phyloP scores from a whole-genome alignment of 495 filamentous ascomycete genomes.

The Evernia prunastri region DNA sequence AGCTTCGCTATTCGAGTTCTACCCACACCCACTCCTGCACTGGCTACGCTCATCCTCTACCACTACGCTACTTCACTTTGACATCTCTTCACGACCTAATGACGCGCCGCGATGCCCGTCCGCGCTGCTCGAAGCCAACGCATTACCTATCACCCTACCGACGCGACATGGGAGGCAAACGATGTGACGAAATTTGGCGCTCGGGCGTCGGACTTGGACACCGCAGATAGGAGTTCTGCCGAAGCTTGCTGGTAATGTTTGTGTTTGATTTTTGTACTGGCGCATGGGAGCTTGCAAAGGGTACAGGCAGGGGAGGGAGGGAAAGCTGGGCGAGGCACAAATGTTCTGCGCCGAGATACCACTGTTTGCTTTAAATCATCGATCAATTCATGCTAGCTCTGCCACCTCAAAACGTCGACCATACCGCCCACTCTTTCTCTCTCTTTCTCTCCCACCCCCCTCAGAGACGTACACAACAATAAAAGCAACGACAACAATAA shows the following conservation, averaged over 20 bases:
- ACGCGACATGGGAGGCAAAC: slow-evolving; percentile 20
- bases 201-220: background rate
- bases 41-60: background rate
- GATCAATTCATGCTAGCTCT: background rate
- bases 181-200: slow-evolving; percentile 20
- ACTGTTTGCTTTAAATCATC: slow-evolving; percentile 4
- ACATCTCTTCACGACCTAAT: slow-evolving; percentile 16
- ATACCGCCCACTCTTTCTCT: background rate
- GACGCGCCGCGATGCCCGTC: background rate
- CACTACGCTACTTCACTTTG: background rate
- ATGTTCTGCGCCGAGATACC: slow-evolving; percentile 19
- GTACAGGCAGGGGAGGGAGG: background rate
- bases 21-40: background rate
- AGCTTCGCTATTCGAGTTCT: slow-evolving; percentile 17
- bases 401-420: background rate
- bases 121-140: background rate
- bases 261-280: background rate
- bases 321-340: slow-evolving; percentile 10
- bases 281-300: slow-evolving; percentile 7
- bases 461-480: background rate
- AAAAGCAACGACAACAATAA: background rate
- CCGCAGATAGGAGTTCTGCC: background rate
- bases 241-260: background rate
- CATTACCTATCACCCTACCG: background rate
- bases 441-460: too few relatives aligned